phyloP scores from a whole-genome alignment of 192 early-diverging fungal genomes.

The Podila verticillata region DNA sequence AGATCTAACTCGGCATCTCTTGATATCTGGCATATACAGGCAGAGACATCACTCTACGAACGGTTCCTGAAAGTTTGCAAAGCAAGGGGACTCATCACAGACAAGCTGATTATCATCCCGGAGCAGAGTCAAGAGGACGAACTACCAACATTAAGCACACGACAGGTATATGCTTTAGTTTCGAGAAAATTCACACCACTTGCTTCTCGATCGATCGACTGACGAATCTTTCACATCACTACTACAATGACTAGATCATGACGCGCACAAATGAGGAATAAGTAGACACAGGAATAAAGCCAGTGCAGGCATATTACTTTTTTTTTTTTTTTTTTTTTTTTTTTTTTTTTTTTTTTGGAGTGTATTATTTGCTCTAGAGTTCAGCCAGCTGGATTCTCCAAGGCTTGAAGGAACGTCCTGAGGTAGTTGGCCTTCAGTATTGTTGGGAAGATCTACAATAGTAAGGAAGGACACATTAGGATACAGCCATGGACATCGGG shows the following conservation, averaged over 20 bases:
- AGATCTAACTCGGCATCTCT: not conserved
- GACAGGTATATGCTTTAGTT: constrained; percentile 12
- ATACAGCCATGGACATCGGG: not conserved
- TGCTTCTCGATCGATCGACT: not conserved
- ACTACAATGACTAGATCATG: constrained; percentile 22
- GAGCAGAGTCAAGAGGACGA: constrained; percentile 8
- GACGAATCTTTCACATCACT: not conserved
- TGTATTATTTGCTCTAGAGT: not conserved
- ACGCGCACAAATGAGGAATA: constrained; percentile 21
- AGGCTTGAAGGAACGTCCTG: constrained; percentile 10
- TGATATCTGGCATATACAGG: constrained; percentile 50
- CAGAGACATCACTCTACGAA: constrained; percentile 75
- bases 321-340: not conserved
- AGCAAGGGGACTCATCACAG: constrained; percentile 70
- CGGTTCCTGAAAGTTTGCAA: constrained; percentile 76
- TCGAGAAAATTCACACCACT: not conserved
- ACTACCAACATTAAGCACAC: not conserved
- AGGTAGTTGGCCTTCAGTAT: constrained; percentile 18
- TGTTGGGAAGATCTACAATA: constrained; percentile 19
- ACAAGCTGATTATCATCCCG: constrained; percentile 79
- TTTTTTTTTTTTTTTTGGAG: not conserved
- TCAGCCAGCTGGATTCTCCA: constrained; percentile 11
- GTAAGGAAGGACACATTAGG: not conserved
- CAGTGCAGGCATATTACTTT: not conserved
- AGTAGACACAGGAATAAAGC: not conserved